phyloP scores from a whole-genome alignment of 2,329 filamentous ascomycete species.

The Scedosporium aurantiacum region DNA sequence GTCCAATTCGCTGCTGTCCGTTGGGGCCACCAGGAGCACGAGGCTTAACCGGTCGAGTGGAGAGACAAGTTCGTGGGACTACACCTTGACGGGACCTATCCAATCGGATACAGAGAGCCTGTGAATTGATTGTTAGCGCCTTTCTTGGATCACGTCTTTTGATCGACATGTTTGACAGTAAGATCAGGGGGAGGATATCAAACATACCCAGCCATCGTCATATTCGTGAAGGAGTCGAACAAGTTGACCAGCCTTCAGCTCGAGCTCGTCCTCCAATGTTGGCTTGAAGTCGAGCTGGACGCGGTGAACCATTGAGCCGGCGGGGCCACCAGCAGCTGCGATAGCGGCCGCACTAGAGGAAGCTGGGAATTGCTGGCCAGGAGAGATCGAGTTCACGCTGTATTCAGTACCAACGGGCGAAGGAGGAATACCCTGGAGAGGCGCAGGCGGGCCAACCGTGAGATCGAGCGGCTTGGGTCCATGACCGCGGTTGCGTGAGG shows the following conservation, averaged over 20 bases:
- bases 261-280: constrained; percentile 85
- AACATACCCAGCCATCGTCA: constrained; percentile 91
- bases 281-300: constrained; percentile 92
- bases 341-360: constrained; percentile 47
- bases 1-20: constrained; percentile 31
- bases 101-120: constrained; percentile 84
- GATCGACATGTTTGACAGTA: constrained; percentile 11
- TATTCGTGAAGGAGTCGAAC: constrained; percentile 90
- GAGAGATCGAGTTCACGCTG: constrained; percentile 42
- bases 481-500: constrained; percentile 43
- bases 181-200: constrained; percentile 2
- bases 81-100: constrained; percentile 90
- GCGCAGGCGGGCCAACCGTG: constrained; percentile 29
- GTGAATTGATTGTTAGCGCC: constrained; percentile 18
- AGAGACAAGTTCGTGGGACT: constrained; percentile 85
- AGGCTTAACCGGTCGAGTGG: constrained; percentile 82
- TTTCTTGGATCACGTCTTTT: not conserved
- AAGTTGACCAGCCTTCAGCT: constrained; percentile 67
- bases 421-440: constrained; percentile 29
- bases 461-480: constrained; percentile 42
- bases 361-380: constrained; percentile 31
- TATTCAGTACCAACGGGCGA: constrained; percentile 56
- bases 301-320: constrained; percentile 63
- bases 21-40: constrained; percentile 42
- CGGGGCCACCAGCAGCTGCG: constrained; percentile 49